These are phyloP conservation scores for Amauroascus verrucosus DNA, from an alignment of 2,329 filamentous ascomycete species.

Conservation along the genomic window DNA sequence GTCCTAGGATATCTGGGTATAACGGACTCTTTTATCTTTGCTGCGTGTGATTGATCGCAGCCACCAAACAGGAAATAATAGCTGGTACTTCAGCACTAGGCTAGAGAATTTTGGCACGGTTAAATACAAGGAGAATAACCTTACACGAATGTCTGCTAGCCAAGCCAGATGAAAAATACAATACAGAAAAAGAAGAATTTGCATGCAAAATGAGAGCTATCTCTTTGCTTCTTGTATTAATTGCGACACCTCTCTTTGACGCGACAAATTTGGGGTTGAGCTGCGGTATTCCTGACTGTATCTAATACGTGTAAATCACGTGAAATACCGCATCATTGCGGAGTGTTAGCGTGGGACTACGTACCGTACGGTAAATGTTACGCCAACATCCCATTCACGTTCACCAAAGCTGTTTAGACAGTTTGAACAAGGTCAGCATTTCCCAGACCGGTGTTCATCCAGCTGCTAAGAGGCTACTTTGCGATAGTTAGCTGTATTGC, in stretches of 20 bases:
- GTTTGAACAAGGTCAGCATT: no score
- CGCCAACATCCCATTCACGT: no score
- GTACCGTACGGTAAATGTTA: no score
- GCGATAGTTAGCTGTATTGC: no score
- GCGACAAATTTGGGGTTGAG: not conserved
- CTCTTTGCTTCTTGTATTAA: not conserved
- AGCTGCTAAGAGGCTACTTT: no score
- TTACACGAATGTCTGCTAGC: no score
- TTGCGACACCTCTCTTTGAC: not conserved
- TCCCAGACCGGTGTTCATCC: no score
- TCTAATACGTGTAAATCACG: slow-evolving; percentile 1
- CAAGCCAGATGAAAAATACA: not conserved
- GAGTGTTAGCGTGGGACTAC: no score
- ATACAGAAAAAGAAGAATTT: not conserved
- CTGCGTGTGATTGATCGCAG: not conserved
- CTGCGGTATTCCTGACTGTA: not conserved
- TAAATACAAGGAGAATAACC: not conserved
- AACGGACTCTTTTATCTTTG: not conserved
- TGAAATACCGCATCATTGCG: not conserved
- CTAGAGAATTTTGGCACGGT: not conserved
- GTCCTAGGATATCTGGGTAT: not conserved
- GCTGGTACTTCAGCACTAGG: not conserved
- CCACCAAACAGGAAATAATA: not conserved
- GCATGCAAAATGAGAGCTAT: not conserved
- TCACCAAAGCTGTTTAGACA: no score